Evolutionary conservation across 1,139 yeast genomes (phyloP).

Genomic region (Oligophagozyma castellii): DNA sequence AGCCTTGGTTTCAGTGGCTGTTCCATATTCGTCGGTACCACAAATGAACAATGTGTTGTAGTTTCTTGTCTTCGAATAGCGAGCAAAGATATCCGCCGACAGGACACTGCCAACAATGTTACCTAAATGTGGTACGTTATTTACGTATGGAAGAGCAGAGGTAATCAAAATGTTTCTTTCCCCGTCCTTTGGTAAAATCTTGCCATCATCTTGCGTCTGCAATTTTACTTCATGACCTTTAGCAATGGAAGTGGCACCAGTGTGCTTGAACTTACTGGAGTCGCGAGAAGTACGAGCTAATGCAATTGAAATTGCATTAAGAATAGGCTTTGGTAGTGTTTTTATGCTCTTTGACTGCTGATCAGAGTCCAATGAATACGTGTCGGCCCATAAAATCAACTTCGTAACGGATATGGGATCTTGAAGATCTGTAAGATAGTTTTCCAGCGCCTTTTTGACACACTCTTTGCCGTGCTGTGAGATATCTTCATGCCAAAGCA

Average conservation of each 20-base stretch:
- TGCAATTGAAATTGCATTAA: constrained; percentile 29
- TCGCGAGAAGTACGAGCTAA: constrained; percentile 23
- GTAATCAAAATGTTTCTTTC: constrained; percentile 79
- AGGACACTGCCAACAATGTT: constrained; percentile 91
- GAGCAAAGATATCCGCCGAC: constrained; percentile 86
- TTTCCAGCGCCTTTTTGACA: constrained; percentile 26
- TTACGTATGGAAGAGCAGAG: constrained; percentile 94
- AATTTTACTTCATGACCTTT: constrained; percentile 31
- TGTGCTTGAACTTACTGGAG: constrained; percentile 33
- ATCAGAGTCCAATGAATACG: constrained; percentile 23
- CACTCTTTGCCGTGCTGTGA: constrained; percentile 14
- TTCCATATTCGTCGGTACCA: constrained; percentile 99
- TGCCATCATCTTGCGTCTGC: constrained; percentile 18
- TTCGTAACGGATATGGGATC: constrained; percentile 21
- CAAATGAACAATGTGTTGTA: constrained; percentile 76
- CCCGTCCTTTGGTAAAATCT: constrained; percentile 46
- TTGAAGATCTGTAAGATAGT: constrained; percentile 15
- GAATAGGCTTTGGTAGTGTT: constrained; percentile 28
- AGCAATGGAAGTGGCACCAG: constrained; percentile 41
- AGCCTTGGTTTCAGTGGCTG: constrained; percentile 98
- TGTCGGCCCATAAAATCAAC: constrained; percentile 26
- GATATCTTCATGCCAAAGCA: constrained; percentile 5
- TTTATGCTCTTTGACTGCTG: constrained; percentile 16
- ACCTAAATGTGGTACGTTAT: constrained; percentile 96
- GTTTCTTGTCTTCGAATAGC: constrained; percentile 82